phyloP scores from a whole-genome alignment of 805 yeast genomes.

The Kodamaea kaohsiungensis region DNA sequence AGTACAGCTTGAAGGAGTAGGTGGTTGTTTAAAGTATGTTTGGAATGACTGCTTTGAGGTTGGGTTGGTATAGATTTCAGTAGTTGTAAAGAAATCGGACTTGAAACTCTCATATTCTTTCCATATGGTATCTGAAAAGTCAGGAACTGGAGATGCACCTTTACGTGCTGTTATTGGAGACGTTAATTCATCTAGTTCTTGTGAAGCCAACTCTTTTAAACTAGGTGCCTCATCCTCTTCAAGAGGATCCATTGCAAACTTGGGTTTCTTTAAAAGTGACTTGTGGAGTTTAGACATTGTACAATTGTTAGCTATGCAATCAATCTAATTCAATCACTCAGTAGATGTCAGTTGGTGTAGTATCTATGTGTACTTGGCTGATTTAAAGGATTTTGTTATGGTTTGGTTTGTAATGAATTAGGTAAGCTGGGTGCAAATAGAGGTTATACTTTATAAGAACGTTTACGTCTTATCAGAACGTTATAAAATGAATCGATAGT shows the following conservation, averaged over 20 bases:
- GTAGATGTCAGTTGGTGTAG: not conserved
- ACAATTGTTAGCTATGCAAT: not conserved
- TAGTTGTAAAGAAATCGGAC: constrained; percentile 15
- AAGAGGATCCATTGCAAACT: constrained; percentile 3
- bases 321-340: not conserved
- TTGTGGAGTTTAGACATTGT: constrained; percentile 18
- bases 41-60: constrained; percentile 23
- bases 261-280: constrained; percentile 9
- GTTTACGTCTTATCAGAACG: no score
- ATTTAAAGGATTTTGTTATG: no score
- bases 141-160: not conserved
- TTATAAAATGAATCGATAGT: no score
- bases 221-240: constrained; percentile 1
- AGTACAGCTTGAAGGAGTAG: constrained; percentile 45
- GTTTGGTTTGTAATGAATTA: no score
- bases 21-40: constrained; percentile 60
- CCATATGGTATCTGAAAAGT: constrained; percentile 2
- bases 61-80: constrained; percentile 19
- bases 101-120: constrained; percentile 11
- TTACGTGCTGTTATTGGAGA: not conserved
- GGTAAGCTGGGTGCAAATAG: no score
- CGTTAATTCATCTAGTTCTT: not conserved
- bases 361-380: no score
- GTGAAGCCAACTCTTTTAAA: constrained; percentile 2
- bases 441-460: no score